A percentile compares a stretch with the other conserved stretches of the same genome.
phyloP scores from a whole-genome alignment of 2,329 filamentous ascomycete species.

The Hypoxylon sp. region DNA sequence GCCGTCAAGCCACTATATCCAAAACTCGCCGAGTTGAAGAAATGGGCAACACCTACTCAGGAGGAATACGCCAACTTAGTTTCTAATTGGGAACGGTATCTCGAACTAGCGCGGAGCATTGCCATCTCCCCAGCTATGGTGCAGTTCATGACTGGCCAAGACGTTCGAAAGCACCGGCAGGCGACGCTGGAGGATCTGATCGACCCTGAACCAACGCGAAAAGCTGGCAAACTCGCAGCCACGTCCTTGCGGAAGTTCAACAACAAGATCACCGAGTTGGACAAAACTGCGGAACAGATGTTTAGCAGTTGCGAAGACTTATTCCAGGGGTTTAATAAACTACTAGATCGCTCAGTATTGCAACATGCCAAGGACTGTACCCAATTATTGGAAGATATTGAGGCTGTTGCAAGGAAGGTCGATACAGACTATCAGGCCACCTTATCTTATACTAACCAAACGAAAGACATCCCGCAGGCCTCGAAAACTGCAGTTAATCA shows the following conservation, averaged over 20 bases:
- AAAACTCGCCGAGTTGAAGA: constrained; percentile 78
- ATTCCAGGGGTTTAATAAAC: constrained; percentile 74
- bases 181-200: constrained; percentile 81
- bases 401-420: constrained; percentile 88
- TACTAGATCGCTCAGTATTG: constrained; percentile 67
- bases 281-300: constrained; percentile 72
- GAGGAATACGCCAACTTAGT: constrained; percentile 77
- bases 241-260: constrained; percentile 72
- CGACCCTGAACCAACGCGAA: constrained; percentile 79
- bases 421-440: constrained; percentile 87
- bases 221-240: constrained; percentile 76
- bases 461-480: constrained; percentile 71
- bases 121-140: constrained; percentile 77
- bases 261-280: constrained; percentile 71
- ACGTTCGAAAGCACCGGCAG: constrained; percentile 61
- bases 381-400: constrained; percentile 85
- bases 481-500: constrained; percentile 75
- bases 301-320: constrained; percentile 73
- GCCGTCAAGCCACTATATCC: constrained; percentile 80
- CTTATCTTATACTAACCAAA: constrained; percentile 75
- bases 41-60: constrained; percentile 77
- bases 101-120: constrained; percentile 74
- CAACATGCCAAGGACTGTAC: constrained; percentile 74
- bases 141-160: constrained; percentile 72
- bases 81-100: constrained; percentile 76